Percentiles rank a stretch among this genome's conserved stretches.
phyloP scores from a whole-genome alignment of 495 filamentous ascomycete genomes.

The Wilcoxina mikolae region DNA sequence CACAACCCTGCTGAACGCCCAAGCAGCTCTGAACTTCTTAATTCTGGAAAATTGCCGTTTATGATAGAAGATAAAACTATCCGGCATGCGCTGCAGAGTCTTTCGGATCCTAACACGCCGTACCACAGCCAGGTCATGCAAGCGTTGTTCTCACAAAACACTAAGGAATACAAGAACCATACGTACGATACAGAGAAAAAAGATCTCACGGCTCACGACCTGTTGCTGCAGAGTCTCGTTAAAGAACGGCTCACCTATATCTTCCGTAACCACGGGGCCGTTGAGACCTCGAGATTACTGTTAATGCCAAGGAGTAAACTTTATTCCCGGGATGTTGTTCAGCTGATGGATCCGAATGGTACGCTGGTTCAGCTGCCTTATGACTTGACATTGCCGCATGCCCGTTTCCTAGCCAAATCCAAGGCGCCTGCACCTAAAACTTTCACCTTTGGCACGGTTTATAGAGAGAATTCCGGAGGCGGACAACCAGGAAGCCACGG shows the following conservation, averaged over 20 bases:
- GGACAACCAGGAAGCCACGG: slow-evolving; percentile 66
- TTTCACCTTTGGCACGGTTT: slow-evolving; percentile 81
- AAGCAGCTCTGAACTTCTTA: slow-evolving; percentile 68
- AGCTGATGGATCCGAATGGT: slow-evolving; percentile 66
- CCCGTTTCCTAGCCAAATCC: slow-evolving; percentile 64
- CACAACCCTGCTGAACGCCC: slow-evolving; percentile 71
- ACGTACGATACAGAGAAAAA: slow-evolving; percentile 65
- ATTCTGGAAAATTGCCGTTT: slow-evolving; percentile 74
- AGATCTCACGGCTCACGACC: slow-evolving; percentile 43
- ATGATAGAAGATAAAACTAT: slow-evolving; percentile 88
- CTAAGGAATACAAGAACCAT: slow-evolving; percentile 64
- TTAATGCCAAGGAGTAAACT: slow-evolving; percentile 69
- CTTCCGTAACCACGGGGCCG: slow-evolving; percentile 83
- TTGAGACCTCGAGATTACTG: slow-evolving; percentile 57
- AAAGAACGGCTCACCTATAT: slow-evolving; percentile 61
- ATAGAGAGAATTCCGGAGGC: slow-evolving; percentile 61
- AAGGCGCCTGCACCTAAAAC: slow-evolving; percentile 54
- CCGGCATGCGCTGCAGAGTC: slow-evolving; percentile 58
- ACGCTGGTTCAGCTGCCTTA: slow-evolving; percentile 80
- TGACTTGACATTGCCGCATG: slow-evolving; percentile 80
- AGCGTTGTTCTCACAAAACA: slow-evolving; percentile 59
- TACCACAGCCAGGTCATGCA: slow-evolving; percentile 81
- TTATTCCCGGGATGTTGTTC: slow-evolving; percentile 52
- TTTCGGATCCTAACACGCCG: slow-evolving; percentile 69
- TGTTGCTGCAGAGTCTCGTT: slow-evolving; percentile 58